These are phyloP conservation scores for Inga oerstediana DNA, from an alignment of 306 rosid species.

Conservation along the genomic window DNA sequence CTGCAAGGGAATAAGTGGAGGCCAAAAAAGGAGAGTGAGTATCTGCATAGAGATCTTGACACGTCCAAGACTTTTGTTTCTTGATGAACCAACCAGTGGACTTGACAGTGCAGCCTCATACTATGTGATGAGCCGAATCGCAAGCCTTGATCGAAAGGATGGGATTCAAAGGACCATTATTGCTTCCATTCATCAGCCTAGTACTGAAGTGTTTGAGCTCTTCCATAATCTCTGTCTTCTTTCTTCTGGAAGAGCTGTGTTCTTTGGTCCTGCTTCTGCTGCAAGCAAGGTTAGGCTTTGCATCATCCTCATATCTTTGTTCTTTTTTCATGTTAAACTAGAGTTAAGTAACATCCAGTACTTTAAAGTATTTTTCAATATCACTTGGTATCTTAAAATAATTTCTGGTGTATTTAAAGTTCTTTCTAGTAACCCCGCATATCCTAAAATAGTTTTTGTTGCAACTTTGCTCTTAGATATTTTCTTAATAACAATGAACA, in stretches of 20 bases:
- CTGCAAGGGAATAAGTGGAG: constrained; percentile 50
- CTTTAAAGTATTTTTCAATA: too few relatives aligned
- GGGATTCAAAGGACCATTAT: constrained; percentile 48
- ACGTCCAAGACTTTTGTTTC: constrained; percentile 48
- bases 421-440: too few relatives aligned
- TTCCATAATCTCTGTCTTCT: constrained; percentile 69
- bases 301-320: too few relatives aligned
- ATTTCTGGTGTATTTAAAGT: too few relatives aligned
- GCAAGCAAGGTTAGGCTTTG: constrained; percentile 51
- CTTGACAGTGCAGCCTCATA: constrained; percentile 83
- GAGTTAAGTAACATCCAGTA: too few relatives aligned
- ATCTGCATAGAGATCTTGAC: constrained; percentile 57
- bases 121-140: constrained; percentile 70
- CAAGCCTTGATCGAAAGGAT: constrained; percentile 35
- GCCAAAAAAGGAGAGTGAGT: constrained; percentile 52
- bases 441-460: too few relatives aligned
- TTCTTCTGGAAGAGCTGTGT: constrained; percentile 60
- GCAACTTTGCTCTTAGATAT: too few relatives aligned
- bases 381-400: too few relatives aligned
- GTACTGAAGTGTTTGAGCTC: constrained; percentile 69
- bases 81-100: constrained; percentile 64
- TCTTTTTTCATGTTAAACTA: not conserved
- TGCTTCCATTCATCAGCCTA: constrained; percentile 79
- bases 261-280: constrained; percentile 71
- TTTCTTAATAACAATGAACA: too few relatives aligned